Base-by-base conservation (phyloP, 306 rosid genomes). In the Cicer bijugum region DNA sequence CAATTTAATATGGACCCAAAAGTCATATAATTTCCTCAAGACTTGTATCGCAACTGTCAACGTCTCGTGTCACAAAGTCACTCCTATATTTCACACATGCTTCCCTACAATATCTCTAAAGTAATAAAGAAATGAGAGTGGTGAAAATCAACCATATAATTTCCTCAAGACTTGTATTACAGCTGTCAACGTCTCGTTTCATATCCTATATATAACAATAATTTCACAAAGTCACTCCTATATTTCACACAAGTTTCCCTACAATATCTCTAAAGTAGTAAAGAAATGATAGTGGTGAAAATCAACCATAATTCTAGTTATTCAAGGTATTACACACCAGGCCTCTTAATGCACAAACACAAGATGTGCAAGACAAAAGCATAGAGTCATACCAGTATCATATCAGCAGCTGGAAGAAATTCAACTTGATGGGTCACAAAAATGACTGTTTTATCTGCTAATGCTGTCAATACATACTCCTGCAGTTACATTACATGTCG, bases 371-470 rank as follows among this genome's bases (percentile, higher is more conserved):
- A 63, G 79, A 78, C 40, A 64, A 69, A 71, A 4, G 11, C 35
- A 38, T 11, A 69, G 19, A 77, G 70, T 61, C 89, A 68, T 91
- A 94, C 99, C 96, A 94, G 87, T 81, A 95, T 95, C 85, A 91
- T 71, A 82, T 95, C 96, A 77, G 94, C 93, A 58, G 91, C 72
- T 57, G 97, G 97, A 56, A 95, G 92, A 87, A 95, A 91, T 85
- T 95, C 99, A 68, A 95, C 97, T 90, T 95, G 99, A 87, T 95
- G 97, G 63, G 99, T 95, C 77, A 95, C 99, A 56, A 84, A 95
- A 78, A 95, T 78, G 57, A 95, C 93, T 45, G 97, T 95, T 84
- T 95, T 95, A 75, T 84, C 80, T 71, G 82, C 93, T 51, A 95
- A 86, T 38, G 92, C 97, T 46, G 92, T 80, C 96, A 91, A 79